A percentile compares a stretch with the other conserved stretches of the same genome.
These are phyloP conservation scores for Sphaerulina musiva DNA, from an alignment of 2,329 filamentous ascomycete genomes.

Conservation along the genomic window DNA sequence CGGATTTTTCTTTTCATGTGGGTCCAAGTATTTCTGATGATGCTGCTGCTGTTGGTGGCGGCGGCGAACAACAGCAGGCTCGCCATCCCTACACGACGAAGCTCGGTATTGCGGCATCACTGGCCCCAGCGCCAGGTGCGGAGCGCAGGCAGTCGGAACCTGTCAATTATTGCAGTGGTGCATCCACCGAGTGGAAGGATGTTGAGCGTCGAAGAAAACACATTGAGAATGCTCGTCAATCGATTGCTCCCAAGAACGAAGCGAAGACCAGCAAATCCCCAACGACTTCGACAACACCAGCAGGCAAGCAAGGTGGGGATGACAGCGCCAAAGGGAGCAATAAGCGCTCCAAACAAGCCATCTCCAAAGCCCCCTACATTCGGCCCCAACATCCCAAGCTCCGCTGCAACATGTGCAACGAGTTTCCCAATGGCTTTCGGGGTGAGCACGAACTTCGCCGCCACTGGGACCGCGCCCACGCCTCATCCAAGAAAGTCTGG, in stretches of 20 bases:
- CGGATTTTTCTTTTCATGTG: conserved; percentile 22
- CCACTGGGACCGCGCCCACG: conserved; percentile 59
- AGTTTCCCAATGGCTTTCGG: conserved; percentile 71
- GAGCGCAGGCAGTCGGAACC: conserved; percentile 21
- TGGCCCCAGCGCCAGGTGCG: conserved; percentile 21
- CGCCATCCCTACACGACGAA: neutral
- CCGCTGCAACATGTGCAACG: conserved; percentile 62
- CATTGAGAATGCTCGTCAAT: conserved; percentile 27
- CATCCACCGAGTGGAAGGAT: conserved; percentile 21
- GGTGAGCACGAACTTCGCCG: conserved; percentile 68
- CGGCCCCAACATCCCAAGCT: conserved; percentile 67
- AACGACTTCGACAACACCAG: neutral
- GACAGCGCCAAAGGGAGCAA: neutral
- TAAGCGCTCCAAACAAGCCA: conserved; percentile 24
- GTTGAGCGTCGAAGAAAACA: conserved; percentile 29
- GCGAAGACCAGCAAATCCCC: conserved; percentile 16
- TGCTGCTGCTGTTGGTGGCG: conserved; percentile 12
- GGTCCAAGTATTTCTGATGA: conserved; percentile 22
- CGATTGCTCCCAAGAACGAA: conserved; percentile 25
- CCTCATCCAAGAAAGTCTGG: conserved; percentile 53
- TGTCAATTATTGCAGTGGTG: conserved; percentile 16
- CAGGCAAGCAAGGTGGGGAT: neutral
- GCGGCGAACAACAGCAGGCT: conserved; percentile 17
- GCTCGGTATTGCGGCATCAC: conserved; percentile 3
- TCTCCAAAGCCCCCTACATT: conserved; percentile 50